A percentile compares a stretch with the other conserved stretches of the same genome.
Evolutionary conservation across 2,329 filamentous ascomycete genomes (phyloP).

Genomic region (Curvularia hawaiiensis): DNA sequence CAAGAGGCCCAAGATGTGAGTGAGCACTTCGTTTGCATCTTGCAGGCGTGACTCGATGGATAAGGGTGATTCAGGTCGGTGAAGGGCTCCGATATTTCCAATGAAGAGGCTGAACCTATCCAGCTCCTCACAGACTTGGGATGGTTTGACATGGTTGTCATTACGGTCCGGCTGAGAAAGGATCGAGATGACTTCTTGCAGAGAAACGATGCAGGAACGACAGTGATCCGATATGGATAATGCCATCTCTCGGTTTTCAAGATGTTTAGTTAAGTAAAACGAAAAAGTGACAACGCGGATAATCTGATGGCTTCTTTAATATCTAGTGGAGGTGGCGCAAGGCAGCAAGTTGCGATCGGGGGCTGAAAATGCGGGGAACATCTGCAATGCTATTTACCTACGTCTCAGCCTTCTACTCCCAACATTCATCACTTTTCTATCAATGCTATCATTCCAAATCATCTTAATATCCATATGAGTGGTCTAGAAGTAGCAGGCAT

Average conservation of each 20-base stretch:
- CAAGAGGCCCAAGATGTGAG: not conserved
- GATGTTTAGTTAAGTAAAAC: not conserved
- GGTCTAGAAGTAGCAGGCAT: not conserved
- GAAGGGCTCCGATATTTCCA: not conserved
- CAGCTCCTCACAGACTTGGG: not conserved
- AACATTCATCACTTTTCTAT: not conserved
- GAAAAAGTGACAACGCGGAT: not conserved
- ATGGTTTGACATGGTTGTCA: not conserved
- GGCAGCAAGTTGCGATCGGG: not conserved
- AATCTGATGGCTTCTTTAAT: not conserved
- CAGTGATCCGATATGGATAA: not conserved
- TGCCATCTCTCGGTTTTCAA: not conserved
- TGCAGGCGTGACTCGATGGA: slow-evolving; percentile 1
- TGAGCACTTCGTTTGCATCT: not conserved
- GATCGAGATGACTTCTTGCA: not conserved
- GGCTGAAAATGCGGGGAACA: not conserved
- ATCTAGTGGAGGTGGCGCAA: not conserved
- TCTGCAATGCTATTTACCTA: not conserved
- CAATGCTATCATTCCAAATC: not conserved
- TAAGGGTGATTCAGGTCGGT: not conserved
- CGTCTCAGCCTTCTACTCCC: not conserved
- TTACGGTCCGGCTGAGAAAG: not conserved
- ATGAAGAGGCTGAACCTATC: not conserved
- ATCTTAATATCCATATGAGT: not conserved
- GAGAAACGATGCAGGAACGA: not conserved